phyloP scores from a whole-genome alignment of 306 rosid species.

The Sophora flavescens region DNA sequence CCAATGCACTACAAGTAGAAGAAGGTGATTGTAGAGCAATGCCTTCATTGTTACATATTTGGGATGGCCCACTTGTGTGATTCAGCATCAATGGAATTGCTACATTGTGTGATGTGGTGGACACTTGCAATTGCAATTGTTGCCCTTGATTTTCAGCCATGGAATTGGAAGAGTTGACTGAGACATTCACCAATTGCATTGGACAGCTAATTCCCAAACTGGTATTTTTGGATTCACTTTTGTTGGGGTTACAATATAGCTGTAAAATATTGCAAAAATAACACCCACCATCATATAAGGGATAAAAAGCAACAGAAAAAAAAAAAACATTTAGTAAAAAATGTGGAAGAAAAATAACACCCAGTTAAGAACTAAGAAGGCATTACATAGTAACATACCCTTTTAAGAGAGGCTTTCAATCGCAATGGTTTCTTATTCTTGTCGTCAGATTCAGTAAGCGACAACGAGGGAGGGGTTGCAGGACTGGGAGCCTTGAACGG shows the following conservation, averaged over 20 bases:
- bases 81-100: constrained; percentile 4
- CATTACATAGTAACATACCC: constrained; percentile 49
- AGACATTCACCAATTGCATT: constrained; percentile 3
- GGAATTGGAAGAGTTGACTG: not conserved
- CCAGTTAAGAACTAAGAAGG: not conserved
- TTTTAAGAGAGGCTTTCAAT: constrained; percentile 41
- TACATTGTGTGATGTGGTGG: not conserved
- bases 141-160: constrained; percentile 24
- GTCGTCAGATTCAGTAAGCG: constrained; percentile 65
- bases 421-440: constrained; percentile 39
- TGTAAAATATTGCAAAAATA: constrained; percentile 38
- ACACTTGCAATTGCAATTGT: not conserved
- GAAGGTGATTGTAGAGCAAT: not conserved
- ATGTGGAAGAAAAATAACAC: not conserved
- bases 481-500: constrained; percentile 47
- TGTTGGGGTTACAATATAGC: constrained; percentile 23
- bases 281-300: constrained; percentile 7
- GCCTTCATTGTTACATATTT: constrained; percentile 8
- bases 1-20: not conserved
- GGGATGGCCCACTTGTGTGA: constrained; percentile 34
- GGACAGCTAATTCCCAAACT: constrained; percentile 1
- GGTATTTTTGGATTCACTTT: constrained; percentile 16
- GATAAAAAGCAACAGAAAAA: not conserved
- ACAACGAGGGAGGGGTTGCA: constrained; percentile 56
- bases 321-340: no score